Base-by-base conservation (phyloP, 108 stramenopile species). In the Cyclotella atomus region DNA sequence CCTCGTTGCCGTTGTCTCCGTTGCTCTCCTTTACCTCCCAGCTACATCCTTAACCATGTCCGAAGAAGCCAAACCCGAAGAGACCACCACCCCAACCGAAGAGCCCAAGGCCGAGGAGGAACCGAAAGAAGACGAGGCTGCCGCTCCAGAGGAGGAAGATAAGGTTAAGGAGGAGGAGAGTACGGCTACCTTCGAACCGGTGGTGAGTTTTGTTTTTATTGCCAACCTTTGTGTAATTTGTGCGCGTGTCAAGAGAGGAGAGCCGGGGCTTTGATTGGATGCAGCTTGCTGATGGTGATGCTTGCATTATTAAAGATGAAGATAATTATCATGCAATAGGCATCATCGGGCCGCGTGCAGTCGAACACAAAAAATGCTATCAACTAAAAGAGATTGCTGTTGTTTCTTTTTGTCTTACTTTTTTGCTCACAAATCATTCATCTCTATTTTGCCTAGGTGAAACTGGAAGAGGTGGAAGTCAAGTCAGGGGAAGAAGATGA, bases 401-500 rank as follows among this genome's bases (percentile, higher is more conserved):
- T n/a, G n/a, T n/a, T n/a, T n/a, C n/a, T n/a, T n/a, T n/a, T n/a
- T n/a, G n/a, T n/a, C n/a, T n/a, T n/a, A n/a, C n/a, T n/a, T n/a
- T n/a, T n/a, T n/a, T n/a, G n/a, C 33, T 68, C 67, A 41, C n/a
- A 7, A 29, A 44, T 62, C 6, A 27, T 61, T 35, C 9, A 10
- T 46, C 10, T 28, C 25, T 6, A 2, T 57, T 59, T 32, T 35
- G 3, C 14, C 21, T 15, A 95, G 93, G 93, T 98, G 25, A 95
- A 98, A 83, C 90, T 99, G 32, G 98, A 99, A 65, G 96, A 98
- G 82, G 97, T 99, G 21, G 99, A 99, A 70, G 95, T 96, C 64
- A 98, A 93, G 64, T 94, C 94, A 3, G 95, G 96, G 34, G 98
- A 98, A 87, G 99, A 99, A 83, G 99, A 99, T 24, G 99, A 99